Evolutionary conservation across 2,329 filamentous ascomycete species (phyloP).

Genomic region (Knufia petricola): DNA sequence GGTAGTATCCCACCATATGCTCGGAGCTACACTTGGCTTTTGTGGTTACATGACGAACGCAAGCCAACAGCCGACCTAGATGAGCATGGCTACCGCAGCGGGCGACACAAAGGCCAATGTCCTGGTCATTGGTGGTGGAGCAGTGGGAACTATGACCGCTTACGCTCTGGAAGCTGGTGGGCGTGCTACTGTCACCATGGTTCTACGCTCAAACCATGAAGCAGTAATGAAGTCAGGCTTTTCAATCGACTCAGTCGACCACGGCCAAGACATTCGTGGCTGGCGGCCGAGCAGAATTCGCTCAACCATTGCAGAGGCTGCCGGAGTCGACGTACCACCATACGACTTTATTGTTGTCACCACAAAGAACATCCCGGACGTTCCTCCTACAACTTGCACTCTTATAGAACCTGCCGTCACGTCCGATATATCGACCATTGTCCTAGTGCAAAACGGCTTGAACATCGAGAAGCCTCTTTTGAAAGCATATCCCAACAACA

Average conservation of each 20-base stretch:
- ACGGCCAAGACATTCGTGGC: constrained; percentile 37
- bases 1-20: too few relatives aligned
- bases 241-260: constrained; percentile 46
- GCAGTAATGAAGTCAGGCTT: constrained; percentile 43
- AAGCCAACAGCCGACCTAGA: too few relatives aligned
- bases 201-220: constrained; percentile 49
- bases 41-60: too few relatives aligned
- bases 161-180: constrained; percentile 46
- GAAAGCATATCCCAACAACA: constrained; percentile 41
- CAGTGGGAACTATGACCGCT: constrained; percentile 50
- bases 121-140: constrained; percentile 47
- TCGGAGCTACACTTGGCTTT: too few relatives aligned
- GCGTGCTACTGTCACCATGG: constrained; percentile 43
- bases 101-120: constrained; percentile 31
- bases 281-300: constrained; percentile 44
- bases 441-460: constrained; percentile 53
- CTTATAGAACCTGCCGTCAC: constrained; percentile 46
- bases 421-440: constrained; percentile 41
- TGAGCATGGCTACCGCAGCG: too few relatives aligned
- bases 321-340: too few relatives aligned
- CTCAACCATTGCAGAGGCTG: constrained; percentile 42
- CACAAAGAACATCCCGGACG: constrained; percentile 51
- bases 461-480: constrained; percentile 51
- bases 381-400: constrained; percentile 39
- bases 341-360: constrained; percentile 50